phyloP scores from a whole-genome alignment of 169 alveolate genomes.

The Blepharisma undulans region DNA sequence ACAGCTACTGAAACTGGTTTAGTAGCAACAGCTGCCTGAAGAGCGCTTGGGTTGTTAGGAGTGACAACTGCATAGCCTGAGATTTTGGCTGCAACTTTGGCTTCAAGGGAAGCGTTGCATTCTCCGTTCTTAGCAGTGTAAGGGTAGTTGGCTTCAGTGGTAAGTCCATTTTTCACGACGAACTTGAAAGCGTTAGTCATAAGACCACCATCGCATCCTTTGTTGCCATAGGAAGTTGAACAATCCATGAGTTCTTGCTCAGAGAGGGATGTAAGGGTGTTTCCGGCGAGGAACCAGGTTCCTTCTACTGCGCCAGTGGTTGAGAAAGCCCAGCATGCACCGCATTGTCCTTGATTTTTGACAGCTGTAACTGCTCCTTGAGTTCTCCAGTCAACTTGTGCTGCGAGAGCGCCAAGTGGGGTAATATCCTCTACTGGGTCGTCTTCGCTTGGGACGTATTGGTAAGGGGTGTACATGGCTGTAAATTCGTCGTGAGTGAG shows the following conservation, averaged over 20 bases:
- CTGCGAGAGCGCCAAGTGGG: background rate
- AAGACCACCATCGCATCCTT: slow-evolving; percentile 84
- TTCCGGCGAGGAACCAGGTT: slow-evolving; percentile 32
- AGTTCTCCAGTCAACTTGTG: slow-evolving; percentile 55
- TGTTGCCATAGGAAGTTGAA: slow-evolving; percentile 49
- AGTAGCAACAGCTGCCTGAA: slow-evolving; percentile 59
- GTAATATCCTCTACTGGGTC: background rate
- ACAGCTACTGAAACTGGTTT: slow-evolving; percentile 92
- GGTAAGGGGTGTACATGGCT: background rate
- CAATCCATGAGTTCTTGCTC: slow-evolving; percentile 87
- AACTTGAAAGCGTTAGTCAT: slow-evolving; percentile 66
- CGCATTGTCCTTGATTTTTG: slow-evolving; percentile 72
- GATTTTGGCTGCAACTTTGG: background rate
- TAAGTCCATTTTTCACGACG: slow-evolving; percentile 56
- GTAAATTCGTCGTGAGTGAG: slow-evolving; percentile 22
- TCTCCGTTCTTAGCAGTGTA: slow-evolving; percentile 63
- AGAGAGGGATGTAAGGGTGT: slow-evolving; percentile 11
- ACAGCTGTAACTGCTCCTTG: slow-evolving; percentile 69
- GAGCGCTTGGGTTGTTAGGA: slow-evolving; percentile 41
- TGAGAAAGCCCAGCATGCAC: slow-evolving; percentile 77
- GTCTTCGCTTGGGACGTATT: background rate
- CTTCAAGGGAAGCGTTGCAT: slow-evolving; percentile 43
- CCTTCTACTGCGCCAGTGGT: slow-evolving; percentile 70
- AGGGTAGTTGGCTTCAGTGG: slow-evolving; percentile 72
- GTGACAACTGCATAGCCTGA: background rate